phyloP scores from a whole-genome alignment of 1,284 basidiomycete species.

The Apiotrichum montevideense region DNA sequence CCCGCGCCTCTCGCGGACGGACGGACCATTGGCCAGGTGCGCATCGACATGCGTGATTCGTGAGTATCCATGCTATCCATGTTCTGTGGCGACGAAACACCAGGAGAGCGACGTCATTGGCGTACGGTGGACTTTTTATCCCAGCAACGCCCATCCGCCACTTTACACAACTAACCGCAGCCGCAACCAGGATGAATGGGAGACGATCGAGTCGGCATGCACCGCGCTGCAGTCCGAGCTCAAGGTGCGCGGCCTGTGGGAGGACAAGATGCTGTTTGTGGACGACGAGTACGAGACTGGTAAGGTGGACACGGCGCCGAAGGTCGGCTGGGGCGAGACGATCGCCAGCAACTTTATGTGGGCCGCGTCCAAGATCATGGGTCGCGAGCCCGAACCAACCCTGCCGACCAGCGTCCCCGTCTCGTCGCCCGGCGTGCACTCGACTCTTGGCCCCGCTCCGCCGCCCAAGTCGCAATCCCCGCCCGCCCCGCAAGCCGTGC shows the following conservation, averaged over 20 bases:
- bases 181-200: constrained; percentile 37
- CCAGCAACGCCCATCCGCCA: no score
- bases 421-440: constrained; percentile 13
- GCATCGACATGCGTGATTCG: constrained; percentile 37
- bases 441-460: constrained; percentile 12
- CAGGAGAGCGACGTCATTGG: no score
- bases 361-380: neutral
- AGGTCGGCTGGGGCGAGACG: constrained; percentile 38
- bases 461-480: neutral
- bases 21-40: constrained; percentile 38
- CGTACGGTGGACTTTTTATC: no score
- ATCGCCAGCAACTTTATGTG: constrained; percentile 22
- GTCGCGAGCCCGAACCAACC: neutral
- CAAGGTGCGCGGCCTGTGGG: constrained; percentile 34
- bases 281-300: constrained; percentile 43
- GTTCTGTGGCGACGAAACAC: no score
- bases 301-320: constrained; percentile 17
- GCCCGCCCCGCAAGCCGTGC: neutral
- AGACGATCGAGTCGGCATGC: constrained; percentile 32
- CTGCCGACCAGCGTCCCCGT: constrained; percentile 12
- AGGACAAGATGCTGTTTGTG: constrained; percentile 39
- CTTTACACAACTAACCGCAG: constrained; percentile 8
- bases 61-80: constrained; percentile 12
- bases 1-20: constrained; percentile 37
- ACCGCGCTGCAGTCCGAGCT: constrained; percentile 32